phyloP scores from a whole-genome alignment of 2,329 filamentous ascomycete genomes.

The Rhinocladiella mackenziei region DNA sequence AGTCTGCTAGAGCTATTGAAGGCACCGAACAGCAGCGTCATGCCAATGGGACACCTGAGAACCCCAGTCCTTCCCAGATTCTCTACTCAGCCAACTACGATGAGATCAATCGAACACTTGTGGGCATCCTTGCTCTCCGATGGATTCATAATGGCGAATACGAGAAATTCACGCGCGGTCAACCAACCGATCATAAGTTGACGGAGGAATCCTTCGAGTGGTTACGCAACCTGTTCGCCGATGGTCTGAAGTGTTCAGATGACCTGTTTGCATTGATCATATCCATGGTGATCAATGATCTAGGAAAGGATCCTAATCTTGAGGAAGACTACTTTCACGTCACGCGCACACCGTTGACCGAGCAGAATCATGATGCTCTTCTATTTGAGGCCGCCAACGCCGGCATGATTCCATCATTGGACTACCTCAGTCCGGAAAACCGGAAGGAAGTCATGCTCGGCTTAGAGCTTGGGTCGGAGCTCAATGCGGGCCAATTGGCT shows the following conservation, averaged over 20 bases:
- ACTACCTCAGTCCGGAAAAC: slow-evolving; percentile 26
- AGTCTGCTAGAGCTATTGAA: slow-evolving; percentile 31
- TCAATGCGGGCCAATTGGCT: slow-evolving; percentile 40
- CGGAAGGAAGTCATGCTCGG: slow-evolving; percentile 34
- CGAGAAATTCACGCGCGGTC: slow-evolving; percentile 32
- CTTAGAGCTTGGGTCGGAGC: slow-evolving; percentile 35
- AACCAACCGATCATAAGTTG: slow-evolving; percentile 30
- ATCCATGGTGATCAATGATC: slow-evolving; percentile 38
- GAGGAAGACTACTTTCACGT: slow-evolving; percentile 27
- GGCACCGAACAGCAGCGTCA: slow-evolving; percentile 16
- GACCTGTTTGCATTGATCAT: slow-evolving; percentile 35
- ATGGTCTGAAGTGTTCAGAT: slow-evolving; percentile 19
- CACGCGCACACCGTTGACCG: slow-evolving; percentile 8
- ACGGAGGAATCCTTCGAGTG: slow-evolving; percentile 32
- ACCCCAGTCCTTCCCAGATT: slow-evolving; percentile 30
- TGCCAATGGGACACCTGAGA: slow-evolving; percentile 23
- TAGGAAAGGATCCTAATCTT: slow-evolving; percentile 38
- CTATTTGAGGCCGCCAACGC: slow-evolving; percentile 32
- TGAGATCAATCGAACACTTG: slow-evolving; percentile 41
- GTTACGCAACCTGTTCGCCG: slow-evolving; percentile 30
- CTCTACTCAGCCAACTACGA: slow-evolving; percentile 35
- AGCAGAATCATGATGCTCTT: slow-evolving; percentile 35
- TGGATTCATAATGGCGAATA: slow-evolving; percentile 39
- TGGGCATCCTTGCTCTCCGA: slow-evolving; percentile 37
- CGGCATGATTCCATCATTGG: slow-evolving; percentile 33